Evolutionary conservation across 208 protist species (phyloP), one percentile per base, ranked within the genome.

Genomic region (Wallacemonas sp.): DNA sequence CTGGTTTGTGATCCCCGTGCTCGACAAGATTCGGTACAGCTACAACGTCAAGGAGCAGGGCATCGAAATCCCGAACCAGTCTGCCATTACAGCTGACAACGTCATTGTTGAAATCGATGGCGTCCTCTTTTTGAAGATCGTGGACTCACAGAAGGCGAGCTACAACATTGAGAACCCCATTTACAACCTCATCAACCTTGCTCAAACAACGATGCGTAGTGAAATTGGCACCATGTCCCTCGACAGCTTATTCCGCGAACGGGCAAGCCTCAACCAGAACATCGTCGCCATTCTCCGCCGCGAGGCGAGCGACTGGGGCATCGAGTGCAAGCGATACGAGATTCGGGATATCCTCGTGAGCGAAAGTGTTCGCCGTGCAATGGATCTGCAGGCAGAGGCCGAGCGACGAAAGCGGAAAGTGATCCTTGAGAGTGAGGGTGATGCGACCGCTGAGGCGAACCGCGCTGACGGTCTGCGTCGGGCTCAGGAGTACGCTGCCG

Each of bases 361-460:
- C 33, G 85, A 96, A 47, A 72, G 90, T 9, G 95, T 98, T 12
- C 85, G 96, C 26, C 89, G 88, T 12, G 96, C 96, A 3, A 99
- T 99, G 98, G 97, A 99, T 56, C 78, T 98, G 46, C 95, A 99
- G 74, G 96, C 97, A 8, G 90, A 98, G 47, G 98, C 98, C 1
- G 97, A 99, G 70, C 83, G 98, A 0, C 85, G 88, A n/a, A 98
- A 98, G 80, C 80, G 98, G 24, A 97, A 98, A 56, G 72, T 88
- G 26, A 80, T 99, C 73, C 77, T 99, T 16, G 94, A 98, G 60
- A 98, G 91, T 26, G 95, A 98, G 70, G 98, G 95, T 64, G 82
- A 93, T 60, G 82, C 87, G 2, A 78, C 85, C 2, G 90, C 95
- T 27, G 81, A 85, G 27, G 80, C 92, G 30, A 99, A 98, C 74